Percentiles rank a stretch among this genome's conserved stretches.
Conservation (phyloP, 495 filamentous ascomycete genomes). For the Trichoderma asperelloides region DNA sequence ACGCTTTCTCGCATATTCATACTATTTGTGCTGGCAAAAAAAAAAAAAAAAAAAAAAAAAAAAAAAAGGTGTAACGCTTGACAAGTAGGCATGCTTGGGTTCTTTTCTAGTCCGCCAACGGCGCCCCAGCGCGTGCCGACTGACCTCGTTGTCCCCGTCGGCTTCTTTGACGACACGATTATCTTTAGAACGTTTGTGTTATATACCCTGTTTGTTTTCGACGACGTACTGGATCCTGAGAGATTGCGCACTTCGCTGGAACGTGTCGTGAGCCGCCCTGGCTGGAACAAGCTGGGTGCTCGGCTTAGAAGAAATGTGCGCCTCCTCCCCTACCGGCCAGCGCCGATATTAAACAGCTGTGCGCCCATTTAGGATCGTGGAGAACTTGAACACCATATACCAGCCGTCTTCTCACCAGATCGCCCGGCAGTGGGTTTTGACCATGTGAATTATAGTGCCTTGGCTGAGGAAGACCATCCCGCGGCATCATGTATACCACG, state of each 20-base stretch:
- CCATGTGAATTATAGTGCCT: slow-evolving; percentile 18
- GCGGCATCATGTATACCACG: slow-evolving; percentile 22
- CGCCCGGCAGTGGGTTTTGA: slow-evolving; percentile 27
- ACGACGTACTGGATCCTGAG: slow-evolving; percentile 26
- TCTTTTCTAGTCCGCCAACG: not conserved
- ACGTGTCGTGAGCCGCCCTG: slow-evolving; percentile 23
- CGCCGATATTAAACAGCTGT: slow-evolving; percentile 1
- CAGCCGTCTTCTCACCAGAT: slow-evolving; percentile 22
- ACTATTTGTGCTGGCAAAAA: not conserved
- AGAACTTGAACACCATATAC: slow-evolving; percentile 37
- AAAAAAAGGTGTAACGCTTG: not conserved
- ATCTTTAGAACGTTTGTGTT: slow-evolving; percentile 12
- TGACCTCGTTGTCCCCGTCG: slow-evolving; percentile 16
- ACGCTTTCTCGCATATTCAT: not conserved
- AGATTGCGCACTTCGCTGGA: slow-evolving; percentile 26
- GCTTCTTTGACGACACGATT: slow-evolving; percentile 14
- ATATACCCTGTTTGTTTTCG: slow-evolving; percentile 20
- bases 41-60: too few species aligned
- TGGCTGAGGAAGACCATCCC: slow-evolving; percentile 23
- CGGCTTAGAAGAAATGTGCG: slow-evolving; percentile 26
- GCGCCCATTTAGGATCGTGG: slow-evolving; percentile 18
- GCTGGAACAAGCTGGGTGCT: slow-evolving; percentile 35
- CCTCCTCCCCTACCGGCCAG: slow-evolving; percentile 10
- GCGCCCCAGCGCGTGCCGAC: slow-evolving; percentile 12
- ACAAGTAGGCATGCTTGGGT: slow-evolving; percentile 4